phyloP scores from a whole-genome alignment of 345 rosid species.

The Nasturtium officinale region DNA sequence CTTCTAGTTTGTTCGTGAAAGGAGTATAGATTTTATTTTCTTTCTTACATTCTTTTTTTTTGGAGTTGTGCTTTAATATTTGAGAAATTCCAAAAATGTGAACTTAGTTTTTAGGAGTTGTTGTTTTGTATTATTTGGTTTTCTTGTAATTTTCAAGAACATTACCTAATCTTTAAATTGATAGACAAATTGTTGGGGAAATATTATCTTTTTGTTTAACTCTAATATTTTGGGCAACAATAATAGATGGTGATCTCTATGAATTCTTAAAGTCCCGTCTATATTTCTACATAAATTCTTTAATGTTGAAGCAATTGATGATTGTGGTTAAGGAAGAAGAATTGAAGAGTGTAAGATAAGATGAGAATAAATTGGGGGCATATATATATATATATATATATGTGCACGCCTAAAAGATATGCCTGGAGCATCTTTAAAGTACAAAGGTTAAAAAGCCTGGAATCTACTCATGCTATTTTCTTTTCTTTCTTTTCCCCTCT shows the following conservation, averaged over 20 bases:
- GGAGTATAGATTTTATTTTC: constrained; percentile 39
- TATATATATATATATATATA: too few species aligned
- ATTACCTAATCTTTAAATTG: constrained; percentile 8
- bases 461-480: constrained; percentile 18
- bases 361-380: constrained; percentile 37
- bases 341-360: constrained; percentile 28
- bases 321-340: constrained; percentile 18
- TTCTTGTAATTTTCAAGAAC: constrained; percentile 3
- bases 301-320: constrained; percentile 27
- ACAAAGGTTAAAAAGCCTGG: constrained; percentile 35
- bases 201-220: neutral
- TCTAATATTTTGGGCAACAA: neutral
- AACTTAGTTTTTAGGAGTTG: constrained; percentile 25
- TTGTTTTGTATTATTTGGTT: neutral
- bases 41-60: constrained; percentile 43
- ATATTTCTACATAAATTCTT: neutral
- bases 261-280: constrained; percentile 1
- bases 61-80: constrained; percentile 36
- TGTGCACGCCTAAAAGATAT: constrained; percentile 45
- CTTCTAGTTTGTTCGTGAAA: constrained; percentile 44
- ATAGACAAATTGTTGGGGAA: constrained; percentile 10
- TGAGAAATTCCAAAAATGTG: constrained; percentile 30
- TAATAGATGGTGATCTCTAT: neutral
- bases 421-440: constrained; percentile 41
- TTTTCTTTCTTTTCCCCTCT: neutral